Evolutionary conservation across 805 yeast genomes (phyloP), one percentile per base, ranked within the genome.

Genomic region (Kuraishia piskuri): DNA sequence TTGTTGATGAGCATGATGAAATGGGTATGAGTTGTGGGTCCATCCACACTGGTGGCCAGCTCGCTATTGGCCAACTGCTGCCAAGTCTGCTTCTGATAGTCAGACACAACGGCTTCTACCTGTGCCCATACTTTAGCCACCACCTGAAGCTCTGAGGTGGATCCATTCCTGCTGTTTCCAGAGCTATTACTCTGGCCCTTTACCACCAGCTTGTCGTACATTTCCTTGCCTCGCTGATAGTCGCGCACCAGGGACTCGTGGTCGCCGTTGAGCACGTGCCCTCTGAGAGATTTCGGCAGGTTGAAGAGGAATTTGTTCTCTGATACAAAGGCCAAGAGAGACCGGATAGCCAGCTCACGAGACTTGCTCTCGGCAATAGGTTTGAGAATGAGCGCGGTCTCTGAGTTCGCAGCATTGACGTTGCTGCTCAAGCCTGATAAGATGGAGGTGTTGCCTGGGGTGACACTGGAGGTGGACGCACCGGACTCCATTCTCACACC

Each of bases 221-320:
- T 54, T 9, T 31, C 46, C 36, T 59, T 69, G 2, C 84, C 88
- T 25, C 74, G 72, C 37, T 76, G 69, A 63, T 84, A 86, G 59
- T 83, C 84, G 40, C 77, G 70, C 46, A 84, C 64, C 25, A 87
- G 70, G 20, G 77, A 72, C 51, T 79, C 81, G 61, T 83, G 85
- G 58, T 86, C 86, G 50, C 77, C 74, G 14, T 69, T 68, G 17
- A 68, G 66, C 22, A 84, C 67, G 55, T 72, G 73, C 2, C 61
- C 62, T 37, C 68, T 66, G 23, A 86, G 65, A 4, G 67, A 64
- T 44, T 73, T 74, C 1, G 90, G 88, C 47, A 85, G 68, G 61
- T 83, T 80, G 57, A 86, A 77, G 48, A 83, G 70, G 53, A 70
- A 68, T 50, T 73, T 73, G 63, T 84, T 77, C 54, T 75, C 74